These are phyloP conservation scores for Rosa rugosa DNA, from an alignment of 306 rosid genomes.

Conservation along the genomic window DNA sequence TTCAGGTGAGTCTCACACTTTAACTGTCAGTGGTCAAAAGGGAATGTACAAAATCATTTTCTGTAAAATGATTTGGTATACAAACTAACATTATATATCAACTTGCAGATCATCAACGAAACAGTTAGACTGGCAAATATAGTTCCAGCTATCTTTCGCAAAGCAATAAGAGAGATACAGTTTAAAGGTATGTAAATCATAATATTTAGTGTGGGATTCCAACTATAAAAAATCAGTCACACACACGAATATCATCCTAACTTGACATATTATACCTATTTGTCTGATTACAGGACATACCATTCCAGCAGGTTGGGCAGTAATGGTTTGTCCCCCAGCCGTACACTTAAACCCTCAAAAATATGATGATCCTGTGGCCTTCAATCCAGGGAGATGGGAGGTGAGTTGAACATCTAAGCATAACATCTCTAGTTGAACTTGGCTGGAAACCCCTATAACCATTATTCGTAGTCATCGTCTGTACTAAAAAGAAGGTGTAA, in stretches of 20 bases:
- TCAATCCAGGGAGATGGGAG: slow-evolving; percentile 92
- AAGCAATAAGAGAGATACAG: slow-evolving; percentile 62
- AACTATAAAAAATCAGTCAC: background rate
- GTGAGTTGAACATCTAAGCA: slow-evolving; percentile 31
- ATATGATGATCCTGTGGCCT: slow-evolving; percentile 74
- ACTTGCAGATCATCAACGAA: slow-evolving; percentile 82
- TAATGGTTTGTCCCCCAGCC: slow-evolving; percentile 98
- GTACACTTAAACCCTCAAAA: slow-evolving; percentile 81
- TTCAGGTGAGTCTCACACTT: slow-evolving; percentile 55
- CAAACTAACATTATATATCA: slow-evolving; percentile 20
- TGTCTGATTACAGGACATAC: slow-evolving; percentile 60
- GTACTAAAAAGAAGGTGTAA: slow-evolving; percentile 15
- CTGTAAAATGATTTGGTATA: background rate
- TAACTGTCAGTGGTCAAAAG: background rate
- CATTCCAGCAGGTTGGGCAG: slow-evolving; percentile 92
- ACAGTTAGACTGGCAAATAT: slow-evolving; percentile 94
- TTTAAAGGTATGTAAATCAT: slow-evolving; percentile 63
- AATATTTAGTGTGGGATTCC: background rate
- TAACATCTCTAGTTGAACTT: slow-evolving; percentile 8
- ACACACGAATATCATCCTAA: slow-evolving; percentile 13
- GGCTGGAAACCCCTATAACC: background rate
- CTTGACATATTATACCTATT: slow-evolving; percentile 23
- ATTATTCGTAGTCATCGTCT: slow-evolving; percentile 11
- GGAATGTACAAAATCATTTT: background rate
- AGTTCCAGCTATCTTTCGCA: slow-evolving; percentile 93